These are phyloP conservation scores for Thielaviopsis musarum DNA, from an alignment of 2,329 filamentous ascomycete genomes.

Conservation along the genomic window DNA sequence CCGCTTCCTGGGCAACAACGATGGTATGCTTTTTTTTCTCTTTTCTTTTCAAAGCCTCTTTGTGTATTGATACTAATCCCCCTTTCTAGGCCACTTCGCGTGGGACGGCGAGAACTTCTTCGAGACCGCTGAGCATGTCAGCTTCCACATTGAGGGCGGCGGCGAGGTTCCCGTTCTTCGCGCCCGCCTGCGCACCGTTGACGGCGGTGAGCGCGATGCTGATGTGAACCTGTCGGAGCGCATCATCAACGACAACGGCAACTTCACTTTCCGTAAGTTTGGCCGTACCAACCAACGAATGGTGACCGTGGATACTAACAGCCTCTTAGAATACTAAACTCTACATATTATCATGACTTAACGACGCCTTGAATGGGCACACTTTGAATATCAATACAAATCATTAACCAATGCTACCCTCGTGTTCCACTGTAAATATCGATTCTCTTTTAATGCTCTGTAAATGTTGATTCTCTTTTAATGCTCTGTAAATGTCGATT, in stretches of 20 bases:
- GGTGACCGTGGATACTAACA: no score
- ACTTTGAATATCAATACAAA: no score
- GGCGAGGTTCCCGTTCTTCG: constrained; percentile 35
- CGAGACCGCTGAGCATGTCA: constrained; percentile 27
- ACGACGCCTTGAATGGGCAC: no score
- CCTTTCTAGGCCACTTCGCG: constrained; percentile 9
- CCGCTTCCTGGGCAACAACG: constrained; percentile 34
- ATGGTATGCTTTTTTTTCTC: constrained; percentile 23
- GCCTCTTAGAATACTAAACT: no score
- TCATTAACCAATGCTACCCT: no score
- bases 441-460: no score
- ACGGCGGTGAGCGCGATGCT: constrained; percentile 23
- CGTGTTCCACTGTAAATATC: no score
- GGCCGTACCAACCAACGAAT: no score
- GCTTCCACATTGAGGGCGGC: constrained; percentile 32
- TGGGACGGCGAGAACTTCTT: constrained; percentile 23
- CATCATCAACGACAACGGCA: constrained; percentile 35
- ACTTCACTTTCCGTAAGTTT: constrained; percentile 21
- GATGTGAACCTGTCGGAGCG: constrained; percentile 41
- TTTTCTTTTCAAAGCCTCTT: neutral
- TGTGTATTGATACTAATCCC: constrained; percentile 2
- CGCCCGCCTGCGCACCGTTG: constrained; percentile 25
- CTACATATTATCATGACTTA: no score
- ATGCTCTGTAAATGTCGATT: no score
- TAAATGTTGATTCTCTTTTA: no score